Conservation (phyloP, 2,329 filamentous ascomycete genomes). For the Penicillium sp. region DNA sequence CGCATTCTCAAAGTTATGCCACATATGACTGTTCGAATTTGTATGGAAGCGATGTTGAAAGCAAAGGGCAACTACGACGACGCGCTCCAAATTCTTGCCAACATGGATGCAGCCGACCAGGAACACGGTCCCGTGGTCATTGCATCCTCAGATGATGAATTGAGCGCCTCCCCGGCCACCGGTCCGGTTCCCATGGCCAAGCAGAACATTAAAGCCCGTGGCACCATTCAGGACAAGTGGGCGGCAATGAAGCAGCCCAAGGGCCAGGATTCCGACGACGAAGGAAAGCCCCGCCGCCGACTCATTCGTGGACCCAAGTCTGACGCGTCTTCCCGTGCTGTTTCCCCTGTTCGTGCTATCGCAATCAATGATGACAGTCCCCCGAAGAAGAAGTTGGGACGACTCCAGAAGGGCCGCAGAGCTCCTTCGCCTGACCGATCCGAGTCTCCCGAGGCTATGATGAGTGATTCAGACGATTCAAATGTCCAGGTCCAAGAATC, state of each 20-base stretch:
- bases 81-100: slow-evolving; percentile 43
- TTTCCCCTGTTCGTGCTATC: slow-evolving; percentile 20
- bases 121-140: slow-evolving; percentile 6
- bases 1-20: slow-evolving; percentile 46
- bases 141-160: slow-evolving; percentile 37
- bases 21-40: slow-evolving; percentile 38
- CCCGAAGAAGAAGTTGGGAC: slow-evolving; percentile 25
- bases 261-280: slow-evolving; percentile 18
- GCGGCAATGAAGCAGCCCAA: slow-evolving; percentile 37
- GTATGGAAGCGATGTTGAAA: slow-evolving; percentile 44
- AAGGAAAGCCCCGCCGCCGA: slow-evolving; percentile 30
- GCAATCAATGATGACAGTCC: slow-evolving; percentile 16
- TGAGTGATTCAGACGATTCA: slow-evolving; percentile 41
- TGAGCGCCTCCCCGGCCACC: slow-evolving; percentile 21
- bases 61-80: slow-evolving; percentile 49
- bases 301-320: slow-evolving; percentile 32
- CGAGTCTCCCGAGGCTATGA: slow-evolving; percentile 29
- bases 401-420: slow-evolving; percentile 46
- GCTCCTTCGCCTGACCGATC: slow-evolving; percentile 24
- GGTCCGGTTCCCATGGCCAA: slow-evolving; percentile 31
- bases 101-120: slow-evolving; percentile 12
- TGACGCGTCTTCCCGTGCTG: slow-evolving; percentile 14
- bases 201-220: slow-evolving; percentile 48
- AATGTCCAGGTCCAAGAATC: slow-evolving; percentile 33
- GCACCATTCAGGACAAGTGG: slow-evolving; percentile 54